phyloP scores from a whole-genome alignment of 1,284 basidiomycete species.

The Calocybe gambosa region DNA sequence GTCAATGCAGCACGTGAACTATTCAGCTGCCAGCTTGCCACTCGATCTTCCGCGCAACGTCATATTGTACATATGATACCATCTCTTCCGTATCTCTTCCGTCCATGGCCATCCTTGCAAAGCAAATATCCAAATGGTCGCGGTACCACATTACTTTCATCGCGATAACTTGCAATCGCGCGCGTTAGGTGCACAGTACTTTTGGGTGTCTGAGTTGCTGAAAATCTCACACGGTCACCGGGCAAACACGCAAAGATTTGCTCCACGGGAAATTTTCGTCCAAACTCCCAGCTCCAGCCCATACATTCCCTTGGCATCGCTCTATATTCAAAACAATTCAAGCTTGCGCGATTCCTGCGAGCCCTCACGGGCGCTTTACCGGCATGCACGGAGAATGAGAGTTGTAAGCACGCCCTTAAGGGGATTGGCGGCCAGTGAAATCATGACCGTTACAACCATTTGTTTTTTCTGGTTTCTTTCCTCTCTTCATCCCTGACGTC shows the following conservation, averaged over 20 bases:
- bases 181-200: no score
- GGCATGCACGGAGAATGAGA: neutral
- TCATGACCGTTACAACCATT: neutral
- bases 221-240: neutral
- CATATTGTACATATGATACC: neutral
- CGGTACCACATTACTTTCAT: no score
- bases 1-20: neutral
- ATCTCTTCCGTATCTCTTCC: no score
- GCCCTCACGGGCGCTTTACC: neutral
- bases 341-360: neutral
- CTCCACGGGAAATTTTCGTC: neutral
- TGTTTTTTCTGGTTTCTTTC: neutral
- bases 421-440: conserved; percentile 1
- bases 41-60: neutral
- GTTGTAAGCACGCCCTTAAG: neutral
- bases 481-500: neutral
- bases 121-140: no score
- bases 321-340: neutral
- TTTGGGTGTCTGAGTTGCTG: no score
- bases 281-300: neutral
- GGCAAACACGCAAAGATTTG: neutral
- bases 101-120: no score
- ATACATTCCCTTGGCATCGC: neutral
- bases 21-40: no score
- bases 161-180: no score